Base-by-base conservation (phyloP, 1,284 basidiomycete species). In the Tilletia caries region DNA sequence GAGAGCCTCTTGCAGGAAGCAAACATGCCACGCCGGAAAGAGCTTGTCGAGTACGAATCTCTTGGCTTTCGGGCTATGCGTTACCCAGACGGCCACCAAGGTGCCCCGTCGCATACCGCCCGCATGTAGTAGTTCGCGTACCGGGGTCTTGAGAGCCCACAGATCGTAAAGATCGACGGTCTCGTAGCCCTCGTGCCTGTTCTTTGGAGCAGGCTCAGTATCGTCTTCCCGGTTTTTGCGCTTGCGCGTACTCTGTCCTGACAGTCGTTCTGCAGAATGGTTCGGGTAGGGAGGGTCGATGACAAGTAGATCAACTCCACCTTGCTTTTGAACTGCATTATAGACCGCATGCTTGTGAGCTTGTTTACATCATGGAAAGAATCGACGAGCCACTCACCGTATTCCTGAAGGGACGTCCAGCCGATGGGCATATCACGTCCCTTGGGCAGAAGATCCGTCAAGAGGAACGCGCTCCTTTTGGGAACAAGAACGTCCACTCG, bases 201-300 rank as follows among this genome's bases (percentile, higher is more conserved):
- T 25, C 2, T 29, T 29, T 8, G 20, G 52, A 54, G 4, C 23
- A 12, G 12, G 23, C 23, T 54, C 23, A 3, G 52, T 23, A 3
- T 27, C 25, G n/a, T 54, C 23, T 13, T 54, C 29, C 25, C 3
- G n/a, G 18, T 58, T 20, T 23, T 62, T 62, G 29, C 58, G 58
- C 58, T 62, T 62, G 12, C 58, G 58, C 2, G 18, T 12, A 15
- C 27, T 12, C n/a, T 8, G 54, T 64, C 64, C 48, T 15, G 54
- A 64, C 27, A 58, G 60, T 20, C 72, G 70, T 18, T 58, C 32
- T 18, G 68, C 72, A 12, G 70, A 71, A 48, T 46, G 12, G 41
- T 73, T 73, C 33, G 72, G 72, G 66, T 70, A 73, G 29, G 72
- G 72, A 5, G 72, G 72, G 50, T 73, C 72, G n/a, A 73, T 43